Conservation (phyloP, 208 protist species). For the Trypanosoma platydactyli region DNA sequence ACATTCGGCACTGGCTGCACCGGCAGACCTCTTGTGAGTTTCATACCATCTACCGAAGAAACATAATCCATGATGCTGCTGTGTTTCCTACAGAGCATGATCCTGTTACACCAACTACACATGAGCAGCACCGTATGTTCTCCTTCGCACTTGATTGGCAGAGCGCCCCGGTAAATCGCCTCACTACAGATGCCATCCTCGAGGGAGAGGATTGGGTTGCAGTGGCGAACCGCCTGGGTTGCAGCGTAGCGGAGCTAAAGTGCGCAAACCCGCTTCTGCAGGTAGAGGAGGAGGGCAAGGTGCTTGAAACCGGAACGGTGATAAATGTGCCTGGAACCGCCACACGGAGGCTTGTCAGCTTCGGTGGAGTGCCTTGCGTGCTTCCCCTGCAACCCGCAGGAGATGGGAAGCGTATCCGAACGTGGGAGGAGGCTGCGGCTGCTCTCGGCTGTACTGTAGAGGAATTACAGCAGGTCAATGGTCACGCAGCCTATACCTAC, state of each 20-base stretch:
- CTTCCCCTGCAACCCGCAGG: slow-evolving; percentile 36
- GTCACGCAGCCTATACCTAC: slow-evolving; percentile 62
- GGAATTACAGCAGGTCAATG: slow-evolving; percentile 82
- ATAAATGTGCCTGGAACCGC: slow-evolving; percentile 53
- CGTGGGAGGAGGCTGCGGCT: slow-evolving; percentile 70
- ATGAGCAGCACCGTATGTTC: slow-evolving; percentile 90
- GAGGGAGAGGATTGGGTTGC: slow-evolving; percentile 69
- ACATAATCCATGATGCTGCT: slow-evolving; percentile 79
- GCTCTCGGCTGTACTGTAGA: slow-evolving; percentile 78
- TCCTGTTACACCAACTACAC: slow-evolving; percentile 43
- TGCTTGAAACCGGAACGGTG: slow-evolving; percentile 36
- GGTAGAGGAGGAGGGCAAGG: slow-evolving; percentile 15
- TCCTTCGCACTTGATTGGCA: slow-evolving; percentile 91
- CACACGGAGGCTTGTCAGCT: slow-evolving; percentile 54
- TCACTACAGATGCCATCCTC: slow-evolving; percentile 43
- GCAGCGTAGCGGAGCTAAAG: slow-evolving; percentile 45
- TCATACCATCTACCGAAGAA: slow-evolving; percentile 81
- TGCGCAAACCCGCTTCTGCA: slow-evolving; percentile 36
- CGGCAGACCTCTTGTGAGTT: slow-evolving; percentile 86
- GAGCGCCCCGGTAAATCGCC: slow-evolving; percentile 61
- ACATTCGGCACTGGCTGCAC: slow-evolving; percentile 88
- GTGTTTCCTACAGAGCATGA: slow-evolving; percentile 86
- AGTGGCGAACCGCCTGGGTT: slow-evolving; percentile 58
- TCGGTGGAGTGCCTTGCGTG: slow-evolving; percentile 42
- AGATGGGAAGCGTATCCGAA: slow-evolving; percentile 26